Evolutionary conservation across 1,139 yeast genomes (phyloP), one percentile per base, ranked within the genome.

Genomic region (Wickerhamomyces sp.): DNA sequence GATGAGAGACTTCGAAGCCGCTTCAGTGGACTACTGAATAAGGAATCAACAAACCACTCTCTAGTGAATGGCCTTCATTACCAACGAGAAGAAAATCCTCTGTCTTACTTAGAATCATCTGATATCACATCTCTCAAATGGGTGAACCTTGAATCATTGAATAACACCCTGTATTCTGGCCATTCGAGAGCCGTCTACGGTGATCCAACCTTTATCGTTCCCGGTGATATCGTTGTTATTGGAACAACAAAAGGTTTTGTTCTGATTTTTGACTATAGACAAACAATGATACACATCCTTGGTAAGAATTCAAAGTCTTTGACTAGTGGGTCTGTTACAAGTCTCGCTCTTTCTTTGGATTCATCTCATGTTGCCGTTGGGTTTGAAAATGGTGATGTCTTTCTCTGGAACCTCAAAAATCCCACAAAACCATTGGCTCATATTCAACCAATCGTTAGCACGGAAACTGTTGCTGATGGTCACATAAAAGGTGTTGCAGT

Each of bases 241-340:
- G 94, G 89, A 2, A 86, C 94, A 0, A 57, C 72, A 1, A 71
- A 71, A 41, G 91, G 91, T 1, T 66, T 62, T 40, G 69, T 85
- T 0, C 61, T 84, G 15, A 68, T 82, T 2, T 87, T 84, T 61
- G 84, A 80, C 57, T 84, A 81, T 54, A 74, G 73, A 41, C 95
- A 87, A 61, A 66, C 62, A 35, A 61, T 80, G 13, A 66, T 69
- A 31, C 66, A 64, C 45, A 66, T 71, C 1, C 58, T 81, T 39
- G 72, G 70, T 1, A 46, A 43, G 27, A 43, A 42, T 6, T 45
- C 57, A 5, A 51, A 43, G 11, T 47, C 56, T 14, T 36, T 60
- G 23, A 61, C 60, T 45, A 55, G 62, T 43, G 81, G 80, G 0
- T 52, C 66, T 0, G 71, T 81, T 2, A 69, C 83, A 0, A 60